Evolutionary conservation across 805 yeast species (phyloP).

Genomic region (Teunomyces stri): DNA sequence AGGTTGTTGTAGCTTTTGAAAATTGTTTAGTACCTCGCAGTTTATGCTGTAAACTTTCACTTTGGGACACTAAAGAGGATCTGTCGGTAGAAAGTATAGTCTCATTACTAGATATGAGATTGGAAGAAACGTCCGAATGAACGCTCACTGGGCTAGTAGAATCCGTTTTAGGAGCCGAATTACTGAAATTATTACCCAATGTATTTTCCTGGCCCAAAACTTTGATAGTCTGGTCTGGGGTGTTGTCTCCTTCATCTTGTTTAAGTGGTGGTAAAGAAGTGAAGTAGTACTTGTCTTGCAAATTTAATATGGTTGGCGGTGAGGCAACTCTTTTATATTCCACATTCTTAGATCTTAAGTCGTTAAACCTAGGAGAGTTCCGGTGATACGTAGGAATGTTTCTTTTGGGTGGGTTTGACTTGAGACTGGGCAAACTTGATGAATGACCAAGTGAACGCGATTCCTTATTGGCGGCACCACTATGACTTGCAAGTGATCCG

Average conservation of each 20-base stretch:
- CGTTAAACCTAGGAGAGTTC: slow-evolving; percentile 7
- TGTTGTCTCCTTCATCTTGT: not conserved
- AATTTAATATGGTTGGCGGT: slow-evolving; percentile 7
- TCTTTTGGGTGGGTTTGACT: slow-evolving; percentile 10
- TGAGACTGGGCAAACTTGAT: slow-evolving; percentile 20
- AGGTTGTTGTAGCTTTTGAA: slow-evolving; percentile 4
- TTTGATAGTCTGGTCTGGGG: not conserved
- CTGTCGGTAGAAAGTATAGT: slow-evolving; percentile 31
- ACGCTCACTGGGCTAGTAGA: slow-evolving; percentile 28
- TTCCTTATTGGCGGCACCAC: slow-evolving; percentile 7
- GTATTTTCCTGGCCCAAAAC: not conserved
- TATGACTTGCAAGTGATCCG: slow-evolving; percentile 8
- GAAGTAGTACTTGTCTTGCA: not conserved
- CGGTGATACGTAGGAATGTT: slow-evolving; percentile 5
- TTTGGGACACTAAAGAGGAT: slow-evolving; percentile 22
- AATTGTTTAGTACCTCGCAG: slow-evolving; percentile 4
- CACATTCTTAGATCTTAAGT: slow-evolving; percentile 2
- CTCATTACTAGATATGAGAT: slow-evolving; percentile 26
- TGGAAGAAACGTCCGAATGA: slow-evolving; percentile 26
- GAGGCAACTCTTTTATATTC: slow-evolving; percentile 10
- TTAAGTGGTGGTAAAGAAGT: not conserved
- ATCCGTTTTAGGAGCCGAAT: slow-evolving; percentile 4
- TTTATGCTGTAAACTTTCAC: slow-evolving; percentile 10
- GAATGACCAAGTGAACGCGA: slow-evolving; percentile 18
- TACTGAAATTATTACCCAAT: not conserved